Evolutionary conservation across 768 basidiomycete genomes (phyloP).

Genomic region (Pisolithus microcarpus): DNA sequence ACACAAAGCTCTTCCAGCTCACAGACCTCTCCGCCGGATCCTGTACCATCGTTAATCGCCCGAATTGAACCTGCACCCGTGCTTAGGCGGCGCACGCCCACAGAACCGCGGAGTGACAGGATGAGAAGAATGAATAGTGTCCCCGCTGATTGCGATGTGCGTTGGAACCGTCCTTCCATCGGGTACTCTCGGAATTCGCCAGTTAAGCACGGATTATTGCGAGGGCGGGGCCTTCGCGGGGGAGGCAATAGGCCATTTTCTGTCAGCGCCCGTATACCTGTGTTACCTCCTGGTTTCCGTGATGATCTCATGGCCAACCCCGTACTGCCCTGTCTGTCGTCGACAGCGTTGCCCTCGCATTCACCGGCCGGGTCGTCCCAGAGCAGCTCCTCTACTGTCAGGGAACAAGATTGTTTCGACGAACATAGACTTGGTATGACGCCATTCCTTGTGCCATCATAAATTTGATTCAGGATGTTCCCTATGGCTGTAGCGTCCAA

Average conservation of each 20-base stretch:
- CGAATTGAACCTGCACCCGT: neutral
- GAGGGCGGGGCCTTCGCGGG: too few relatives aligned
- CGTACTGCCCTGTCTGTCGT: too few relatives aligned
- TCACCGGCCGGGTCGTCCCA: neutral
- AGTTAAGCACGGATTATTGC: too few relatives aligned
- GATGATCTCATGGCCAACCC: too few relatives aligned
- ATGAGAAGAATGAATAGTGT: neutral
- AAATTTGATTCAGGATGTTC: too few relatives aligned
- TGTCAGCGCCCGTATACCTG: too few relatives aligned
- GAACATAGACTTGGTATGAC: neutral
- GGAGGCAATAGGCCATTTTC: too few relatives aligned
- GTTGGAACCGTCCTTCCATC: neutral
- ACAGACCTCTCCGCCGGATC: too few relatives aligned
- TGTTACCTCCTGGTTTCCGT: too few relatives aligned
- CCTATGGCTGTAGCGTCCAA: too few relatives aligned
- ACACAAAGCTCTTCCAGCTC: too few relatives aligned
- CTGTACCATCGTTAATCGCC: too few relatives aligned
- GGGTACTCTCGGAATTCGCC: neutral
- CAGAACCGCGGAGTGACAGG: constrained; percentile 5
- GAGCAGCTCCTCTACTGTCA: neutral
- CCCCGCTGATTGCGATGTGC: neutral
- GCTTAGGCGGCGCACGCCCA: constrained; percentile 5
- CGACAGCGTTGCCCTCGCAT: neutral
- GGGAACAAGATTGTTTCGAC: neutral
- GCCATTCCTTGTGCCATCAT: neutral